phyloP scores from a whole-genome alignment of 768 basidiomycete species.

The Russula brevipes region DNA sequence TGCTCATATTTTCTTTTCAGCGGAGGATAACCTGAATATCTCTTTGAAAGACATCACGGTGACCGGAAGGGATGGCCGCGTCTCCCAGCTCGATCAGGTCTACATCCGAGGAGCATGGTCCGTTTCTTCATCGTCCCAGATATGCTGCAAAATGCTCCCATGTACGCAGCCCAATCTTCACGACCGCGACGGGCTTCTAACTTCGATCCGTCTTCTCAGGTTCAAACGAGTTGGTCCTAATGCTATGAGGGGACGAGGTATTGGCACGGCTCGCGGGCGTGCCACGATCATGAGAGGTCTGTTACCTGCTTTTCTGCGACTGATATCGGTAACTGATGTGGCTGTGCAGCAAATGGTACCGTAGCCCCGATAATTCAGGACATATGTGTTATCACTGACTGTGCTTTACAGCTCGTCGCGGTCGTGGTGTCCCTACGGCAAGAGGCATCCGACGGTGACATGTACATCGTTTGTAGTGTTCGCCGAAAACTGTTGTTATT shows the following conservation, averaged over 20 bases:
- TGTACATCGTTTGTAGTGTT: constrained; percentile 12
- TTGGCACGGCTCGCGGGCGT: constrained; percentile 97
- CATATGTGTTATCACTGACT: constrained; percentile 20
- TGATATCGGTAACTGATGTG: constrained; percentile 20
- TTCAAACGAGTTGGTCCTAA: constrained; percentile 98
- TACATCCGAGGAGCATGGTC: constrained; percentile 97
- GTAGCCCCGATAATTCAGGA: background rate
- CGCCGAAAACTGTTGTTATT: constrained; percentile 21
- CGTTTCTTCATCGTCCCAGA: constrained; percentile 99
- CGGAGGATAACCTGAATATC: constrained; percentile 97
- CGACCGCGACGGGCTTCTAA: background rate
- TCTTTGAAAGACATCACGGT: constrained; percentile 96
- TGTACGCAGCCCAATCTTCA: constrained; percentile 51
- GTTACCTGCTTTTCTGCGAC: constrained; percentile 32
- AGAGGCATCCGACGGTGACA: constrained; percentile 77
- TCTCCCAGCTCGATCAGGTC: constrained; percentile 97
- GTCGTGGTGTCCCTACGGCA: constrained; percentile 71
- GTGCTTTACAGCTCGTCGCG: constrained; percentile 64
- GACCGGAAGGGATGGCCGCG: constrained; percentile 95
- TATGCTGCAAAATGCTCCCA: constrained; percentile 98
- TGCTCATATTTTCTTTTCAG: constrained; percentile 41
- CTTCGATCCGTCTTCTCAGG: constrained; percentile 44
- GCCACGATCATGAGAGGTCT: constrained; percentile 97
- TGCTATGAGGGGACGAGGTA: constrained; percentile 98
- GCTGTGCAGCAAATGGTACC: constrained; percentile 64